Percentiles rank a stretch among this genome's conserved stretches.
phyloP scores from a whole-genome alignment of 495 filamentous ascomycete genomes.

The Cercophora sp. region DNA sequence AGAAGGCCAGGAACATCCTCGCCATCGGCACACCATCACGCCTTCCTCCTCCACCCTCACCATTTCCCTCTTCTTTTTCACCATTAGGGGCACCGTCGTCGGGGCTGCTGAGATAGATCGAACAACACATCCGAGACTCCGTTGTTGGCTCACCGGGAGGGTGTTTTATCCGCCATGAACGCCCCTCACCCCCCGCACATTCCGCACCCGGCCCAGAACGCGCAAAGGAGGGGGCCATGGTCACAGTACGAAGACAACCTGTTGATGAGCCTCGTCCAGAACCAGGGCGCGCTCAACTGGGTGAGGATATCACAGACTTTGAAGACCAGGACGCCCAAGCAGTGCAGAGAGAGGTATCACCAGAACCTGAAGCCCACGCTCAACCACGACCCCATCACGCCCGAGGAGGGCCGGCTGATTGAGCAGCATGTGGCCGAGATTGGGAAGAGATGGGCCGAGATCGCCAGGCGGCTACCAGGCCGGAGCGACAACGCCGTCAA shows the following conservation, averaged over 20 bases:
- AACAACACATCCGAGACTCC: no score
- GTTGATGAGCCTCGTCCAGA: constrained; percentile 68
- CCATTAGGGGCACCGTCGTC: no score
- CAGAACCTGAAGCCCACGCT: constrained; percentile 91
- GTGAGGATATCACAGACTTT: constrained; percentile 78
- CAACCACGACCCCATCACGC: constrained; percentile 87
- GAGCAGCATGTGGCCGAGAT: constrained; percentile 74
- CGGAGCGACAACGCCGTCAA: constrained; percentile 97
- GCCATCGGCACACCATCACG: no score
- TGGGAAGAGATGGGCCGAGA: constrained; percentile 94
- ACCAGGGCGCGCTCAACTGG: constrained; percentile 85
- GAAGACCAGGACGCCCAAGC: constrained; percentile 79
- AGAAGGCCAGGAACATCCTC: no score
- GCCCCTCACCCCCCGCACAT: no score
- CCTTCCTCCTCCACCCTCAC: no score
- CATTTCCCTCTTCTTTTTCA: no score
- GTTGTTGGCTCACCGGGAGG: no score
- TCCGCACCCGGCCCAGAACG: no score
- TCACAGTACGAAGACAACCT: constrained; percentile 72
- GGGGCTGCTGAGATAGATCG: no score
- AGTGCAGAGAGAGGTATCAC: constrained; percentile 92
- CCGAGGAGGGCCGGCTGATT: constrained; percentile 81
- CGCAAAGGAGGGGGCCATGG: constrained; percentile 66
- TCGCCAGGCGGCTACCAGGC: constrained; percentile 78
- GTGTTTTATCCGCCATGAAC: no score